These are phyloP conservation scores for Akebia trifoliata DNA, from an alignment of 164 flowering plant species.

Conservation along the genomic window DNA sequence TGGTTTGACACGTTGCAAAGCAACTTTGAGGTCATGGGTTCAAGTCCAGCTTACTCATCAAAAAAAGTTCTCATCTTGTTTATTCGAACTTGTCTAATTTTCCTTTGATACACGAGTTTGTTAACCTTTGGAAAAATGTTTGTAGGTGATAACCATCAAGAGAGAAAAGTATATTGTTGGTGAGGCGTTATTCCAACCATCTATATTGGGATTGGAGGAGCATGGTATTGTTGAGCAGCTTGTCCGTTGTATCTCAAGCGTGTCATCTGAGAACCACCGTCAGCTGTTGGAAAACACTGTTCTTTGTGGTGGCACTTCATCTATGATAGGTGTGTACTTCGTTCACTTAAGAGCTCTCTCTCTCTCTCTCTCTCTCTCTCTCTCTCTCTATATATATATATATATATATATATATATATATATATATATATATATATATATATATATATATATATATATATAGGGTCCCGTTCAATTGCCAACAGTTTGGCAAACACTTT, in stretches of 20 bases:
- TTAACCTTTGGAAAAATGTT: neutral
- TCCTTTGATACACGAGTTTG: neutral
- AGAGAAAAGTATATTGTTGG: slow-evolving; percentile 81
- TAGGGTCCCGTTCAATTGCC: no score
- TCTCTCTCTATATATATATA: no score
- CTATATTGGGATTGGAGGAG: slow-evolving; percentile 81
- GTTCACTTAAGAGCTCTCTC: neutral
- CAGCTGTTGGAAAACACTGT: slow-evolving; percentile 93
- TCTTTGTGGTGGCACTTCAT: slow-evolving; percentile 91
- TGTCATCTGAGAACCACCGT: slow-evolving; percentile 90
- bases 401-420: no score
- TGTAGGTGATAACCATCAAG: slow-evolving; percentile 78
- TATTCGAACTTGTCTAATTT: no score
- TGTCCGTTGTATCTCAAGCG: slow-evolving; percentile 76
- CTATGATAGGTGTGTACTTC: slow-evolving; percentile 62
- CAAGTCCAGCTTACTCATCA: no score
- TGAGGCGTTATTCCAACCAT: slow-evolving; percentile 94
- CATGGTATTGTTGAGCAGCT: slow-evolving; percentile 99
- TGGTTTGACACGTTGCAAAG: no score
- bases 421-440: no score
- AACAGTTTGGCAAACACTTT: no score
- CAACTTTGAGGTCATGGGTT: no score
- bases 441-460: no score
- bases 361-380: neutral
- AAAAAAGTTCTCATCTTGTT: no score